Base-by-base conservation (phyloP, 495 filamentous ascomycete genomes). In the Trichoderma reesei region DNA sequence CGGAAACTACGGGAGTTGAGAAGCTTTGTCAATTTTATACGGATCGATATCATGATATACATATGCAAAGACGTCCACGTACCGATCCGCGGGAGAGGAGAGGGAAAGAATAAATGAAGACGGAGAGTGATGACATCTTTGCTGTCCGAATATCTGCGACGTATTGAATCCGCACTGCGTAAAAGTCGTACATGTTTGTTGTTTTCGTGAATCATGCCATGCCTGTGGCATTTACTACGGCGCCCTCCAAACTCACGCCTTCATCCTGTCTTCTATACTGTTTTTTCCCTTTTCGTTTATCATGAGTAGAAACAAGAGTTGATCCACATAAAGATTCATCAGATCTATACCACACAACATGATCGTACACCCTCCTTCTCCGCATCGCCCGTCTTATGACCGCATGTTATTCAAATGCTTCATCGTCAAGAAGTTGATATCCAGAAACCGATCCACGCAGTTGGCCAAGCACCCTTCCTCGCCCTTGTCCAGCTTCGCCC, bases 401-500 rank as follows among this genome's bases (percentile, higher is more conserved):
- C 73, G 70, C 67, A 77, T 64, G 41, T 71, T 78, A 67, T 91
- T 83, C 72, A 98, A 73, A 70, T 96, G 89, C 78, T 85, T 85
- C 76, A 98, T 72, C 14, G 96, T 88, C 20, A 87, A 75, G 60
- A 88, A 72, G 76, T 92, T 92, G 62, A 90, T 82, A 76, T 98
- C 94, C 80, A 97, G 81, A 78, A 92, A 98, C 60, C 94, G 83
- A 66, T 95, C 89, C 56, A 97, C 90, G 71, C 94, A 98, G 78
- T 96, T 96, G 73, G 87, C 78, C 69, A 93, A 79, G 75, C 94
- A 98, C 5, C 77, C 69, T 77, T 90, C 86, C 80, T 98, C 94
- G 63, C 65, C 76, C 67, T 78, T 82, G 65, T 95, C 90, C 63
- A 98, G 79, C 66, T 82, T 79, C 36, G 83, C 82, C 51, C 77